Evolutionary conservation across 495 filamentous ascomycete species (phyloP), one percentile per base, ranked within the genome.

Genomic region (Tuber microsphaerosporum): DNA sequence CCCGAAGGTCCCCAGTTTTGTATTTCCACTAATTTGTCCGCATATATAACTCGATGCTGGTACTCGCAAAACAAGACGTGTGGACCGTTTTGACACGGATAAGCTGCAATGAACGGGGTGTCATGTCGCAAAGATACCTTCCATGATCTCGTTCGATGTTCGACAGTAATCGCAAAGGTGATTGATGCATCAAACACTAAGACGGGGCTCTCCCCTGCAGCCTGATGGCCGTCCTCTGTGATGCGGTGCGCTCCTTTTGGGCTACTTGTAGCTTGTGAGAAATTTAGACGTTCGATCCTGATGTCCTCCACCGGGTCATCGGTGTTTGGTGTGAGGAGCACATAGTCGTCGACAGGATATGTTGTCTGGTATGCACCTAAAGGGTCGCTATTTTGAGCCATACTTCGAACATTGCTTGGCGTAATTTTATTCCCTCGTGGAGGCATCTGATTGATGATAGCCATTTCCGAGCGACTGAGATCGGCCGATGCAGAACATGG

Each of bases 61-160:
- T 91, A 92, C 76, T 92, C 90, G 79, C 87, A 90, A 78, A 91
- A 92, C 45, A 93, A 84, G 26, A 89, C 87, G 75, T 93, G 91
- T 42, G 90, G 91, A 4, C 91, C 91, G 68, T 88, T 85, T n/a
- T 86, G 84, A 82, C 91, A 93, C 26, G 91, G 89, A 84, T 87
- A 91, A 2, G 90, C 89, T 46, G 84, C 82, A 75, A 93, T 86
- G 79, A 91, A 93, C 48, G 86, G 86, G 37, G 92, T 90, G 81
- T 93, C 88, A 76, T 88, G 90, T 39, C 84, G 84, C 43, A 93
- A 84, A 17, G 86, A 83, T 73, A 93, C 83, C 45, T 90, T 89
- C 88, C 87, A 90, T 42, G 86, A 89, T 37, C 81, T 78, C n/a
- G 81, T 75, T 19, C 79, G 76, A 56, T 77, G 75, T 37, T 88